phyloP scores from a whole-genome alignment of 495 filamentous ascomycete species.

The Penicillium silybi region DNA sequence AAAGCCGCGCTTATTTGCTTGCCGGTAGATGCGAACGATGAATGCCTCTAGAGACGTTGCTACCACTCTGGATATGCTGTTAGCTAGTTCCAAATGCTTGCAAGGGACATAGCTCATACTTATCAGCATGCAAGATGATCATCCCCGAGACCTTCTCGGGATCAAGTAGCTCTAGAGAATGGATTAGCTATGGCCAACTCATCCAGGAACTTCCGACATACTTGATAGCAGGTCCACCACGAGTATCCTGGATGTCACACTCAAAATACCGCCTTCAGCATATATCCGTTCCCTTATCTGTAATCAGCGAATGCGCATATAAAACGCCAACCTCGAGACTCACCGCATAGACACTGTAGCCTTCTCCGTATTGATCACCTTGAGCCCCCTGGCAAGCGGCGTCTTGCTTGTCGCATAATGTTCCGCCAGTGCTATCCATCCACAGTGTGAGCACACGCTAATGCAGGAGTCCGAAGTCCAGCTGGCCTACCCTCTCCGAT shows the following conservation, averaged over 20 bases:
- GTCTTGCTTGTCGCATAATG: conserved; percentile 81
- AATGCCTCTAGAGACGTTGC: conserved; percentile 93
- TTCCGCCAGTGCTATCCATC: conserved; percentile 69
- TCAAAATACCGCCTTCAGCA: conserved; percentile 82
- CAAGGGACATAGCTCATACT: conserved; percentile 25
- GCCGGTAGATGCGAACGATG: conserved; percentile 87
- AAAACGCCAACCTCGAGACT: conserved; percentile 5
- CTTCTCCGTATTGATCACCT: conserved; percentile 89
- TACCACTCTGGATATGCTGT: conserved; percentile 49
- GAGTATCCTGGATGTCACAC: conserved; percentile 92
- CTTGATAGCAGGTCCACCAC: conserved; percentile 87
- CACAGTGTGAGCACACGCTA: conserved; percentile 9
- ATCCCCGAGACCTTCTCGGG: conserved; percentile 85
- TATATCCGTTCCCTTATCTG: conserved; percentile 78
- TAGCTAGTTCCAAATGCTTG: not conserved
- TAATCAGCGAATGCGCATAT: conserved; percentile 15
- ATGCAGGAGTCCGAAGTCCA: not conserved
- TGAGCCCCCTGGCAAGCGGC: conserved; percentile 76
- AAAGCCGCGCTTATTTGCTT: conserved; percentile 89
- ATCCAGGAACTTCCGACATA: conserved; percentile 20
- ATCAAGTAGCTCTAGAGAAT: conserved; percentile 56
- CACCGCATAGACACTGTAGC: conserved; percentile 74
- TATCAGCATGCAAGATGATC: conserved; percentile 84
- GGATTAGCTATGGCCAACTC: conserved; percentile 10
- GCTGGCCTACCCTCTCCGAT: conserved; percentile 65